Evolutionary conservation across 805 yeast species (phyloP).

Genomic region (Lipomyces sp.): DNA sequence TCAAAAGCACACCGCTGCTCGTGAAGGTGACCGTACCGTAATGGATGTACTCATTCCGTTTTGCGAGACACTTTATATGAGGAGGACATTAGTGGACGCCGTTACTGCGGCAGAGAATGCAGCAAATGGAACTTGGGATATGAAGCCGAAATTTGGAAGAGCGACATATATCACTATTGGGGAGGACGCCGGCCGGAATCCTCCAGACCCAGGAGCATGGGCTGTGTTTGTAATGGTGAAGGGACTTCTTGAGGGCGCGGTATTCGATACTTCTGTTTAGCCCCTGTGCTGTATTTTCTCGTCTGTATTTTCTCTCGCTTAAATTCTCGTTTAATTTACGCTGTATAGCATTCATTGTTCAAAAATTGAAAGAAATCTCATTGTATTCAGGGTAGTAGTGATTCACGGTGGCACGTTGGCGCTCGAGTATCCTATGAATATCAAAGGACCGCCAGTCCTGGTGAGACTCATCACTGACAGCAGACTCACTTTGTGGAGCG

Average conservation of each 20-base stretch:
- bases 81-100: slow-evolving; percentile 58
- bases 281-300: not conserved
- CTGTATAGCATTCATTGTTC: not conserved
- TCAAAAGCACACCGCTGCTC: slow-evolving; percentile 81
- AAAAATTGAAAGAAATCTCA: too few species aligned
- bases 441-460: too few species aligned
- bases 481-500: too few species aligned
- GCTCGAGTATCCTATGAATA: too few species aligned
- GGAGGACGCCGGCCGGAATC: slow-evolving; percentile 38
- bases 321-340: not conserved
- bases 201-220: slow-evolving; percentile 94
- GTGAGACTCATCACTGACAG: too few species aligned
- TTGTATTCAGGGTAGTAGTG: too few species aligned
- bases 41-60: slow-evolving; percentile 89
- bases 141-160: slow-evolving; percentile 87
- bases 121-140: slow-evolving; percentile 67
- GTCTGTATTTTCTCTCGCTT: not conserved
- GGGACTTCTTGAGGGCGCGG: slow-evolving; percentile 38
- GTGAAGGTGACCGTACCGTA: slow-evolving; percentile 83
- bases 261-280: not conserved
- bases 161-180: slow-evolving; percentile 68
- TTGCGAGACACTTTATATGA: slow-evolving; percentile 54
- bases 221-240: slow-evolving; percentile 65
- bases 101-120: slow-evolving; percentile 68
- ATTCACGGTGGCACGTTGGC: too few species aligned